phyloP scores from a whole-genome alignment of 352 stramenopile genomes.

The Pythium sp. region DNA sequence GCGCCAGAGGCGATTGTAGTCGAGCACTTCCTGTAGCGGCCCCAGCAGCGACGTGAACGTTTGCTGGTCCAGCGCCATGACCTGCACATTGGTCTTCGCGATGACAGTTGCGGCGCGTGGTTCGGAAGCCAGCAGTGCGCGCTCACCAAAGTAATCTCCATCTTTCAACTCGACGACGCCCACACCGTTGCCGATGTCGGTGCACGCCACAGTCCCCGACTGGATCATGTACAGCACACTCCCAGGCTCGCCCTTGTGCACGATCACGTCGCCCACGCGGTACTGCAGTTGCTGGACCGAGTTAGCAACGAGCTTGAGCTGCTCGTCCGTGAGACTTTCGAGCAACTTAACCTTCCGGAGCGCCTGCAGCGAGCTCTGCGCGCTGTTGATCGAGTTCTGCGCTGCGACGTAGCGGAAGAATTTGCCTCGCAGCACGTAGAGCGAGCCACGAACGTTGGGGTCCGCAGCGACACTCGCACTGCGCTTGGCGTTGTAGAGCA shows the following conservation, averaged over 20 bases:
- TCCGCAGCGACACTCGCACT: conserved; percentile 44
- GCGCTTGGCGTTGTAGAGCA: conserved; percentile 55
- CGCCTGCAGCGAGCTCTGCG: conserved; percentile 42
- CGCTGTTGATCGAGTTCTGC: conserved; percentile 39
- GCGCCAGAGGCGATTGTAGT: conserved; percentile 59
- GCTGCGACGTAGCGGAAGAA: conserved; percentile 52
- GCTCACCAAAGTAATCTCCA: conserved; percentile 92
- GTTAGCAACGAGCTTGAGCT: conserved; percentile 40
- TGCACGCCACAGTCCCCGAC: conserved; percentile 51
- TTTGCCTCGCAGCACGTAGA: conserved; percentile 45
- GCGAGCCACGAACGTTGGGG: conserved; percentile 27
- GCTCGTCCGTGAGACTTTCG: conserved; percentile 35
- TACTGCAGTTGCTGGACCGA: conserved; percentile 49
- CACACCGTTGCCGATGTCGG: conserved; percentile 48
- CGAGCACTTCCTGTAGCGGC: conserved; percentile 83
- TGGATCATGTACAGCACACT: conserved; percentile 85
- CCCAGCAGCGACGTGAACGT: conserved; percentile 91
- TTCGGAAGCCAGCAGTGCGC: conserved; percentile 84
- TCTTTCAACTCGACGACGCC: conserved; percentile 44
- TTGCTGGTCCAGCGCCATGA: conserved; percentile 83
- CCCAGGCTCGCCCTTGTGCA: conserved; percentile 70
- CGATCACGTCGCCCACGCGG: conserved; percentile 58
- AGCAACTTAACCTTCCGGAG: conserved; percentile 46
- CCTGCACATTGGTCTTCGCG: conserved; percentile 44
- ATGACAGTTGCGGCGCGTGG: conserved; percentile 86